phyloP scores from a whole-genome alignment of 2,329 filamentous ascomycete species.

The Helminthosporium solani region DNA sequence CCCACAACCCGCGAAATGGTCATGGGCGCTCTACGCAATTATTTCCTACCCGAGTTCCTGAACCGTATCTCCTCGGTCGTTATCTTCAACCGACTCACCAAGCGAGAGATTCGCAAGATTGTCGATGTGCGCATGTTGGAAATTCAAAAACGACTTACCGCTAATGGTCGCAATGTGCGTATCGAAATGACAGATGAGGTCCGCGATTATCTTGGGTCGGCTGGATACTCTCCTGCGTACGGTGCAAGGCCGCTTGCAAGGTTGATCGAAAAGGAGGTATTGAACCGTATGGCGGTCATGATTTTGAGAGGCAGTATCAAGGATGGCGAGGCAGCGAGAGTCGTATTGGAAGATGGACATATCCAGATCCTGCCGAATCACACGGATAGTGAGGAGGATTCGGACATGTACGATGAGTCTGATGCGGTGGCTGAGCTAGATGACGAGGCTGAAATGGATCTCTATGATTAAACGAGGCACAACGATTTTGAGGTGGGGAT shows the following conservation, averaged over 20 bases:
- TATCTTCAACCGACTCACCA: constrained; percentile 96
- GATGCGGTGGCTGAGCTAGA: constrained; percentile 71
- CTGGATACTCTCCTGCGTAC: constrained; percentile 93
- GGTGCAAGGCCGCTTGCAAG: constrained; percentile 85
- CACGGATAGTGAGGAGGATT: constrained; percentile 65
- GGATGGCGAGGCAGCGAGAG: constrained; percentile 80
- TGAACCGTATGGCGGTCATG: constrained; percentile 88
- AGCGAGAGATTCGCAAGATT: constrained; percentile 87
- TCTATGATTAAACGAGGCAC: constrained; percentile 64
- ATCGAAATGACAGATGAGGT: constrained; percentile 83
- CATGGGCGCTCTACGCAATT: constrained; percentile 86
- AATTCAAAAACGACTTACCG: constrained; percentile 85
- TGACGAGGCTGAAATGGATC: constrained; percentile 55
- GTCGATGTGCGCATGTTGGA: constrained; percentile 86
- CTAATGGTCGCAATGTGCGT: constrained; percentile 81
- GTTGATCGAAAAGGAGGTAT: constrained; percentile 94
- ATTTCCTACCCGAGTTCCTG: constrained; percentile 97
- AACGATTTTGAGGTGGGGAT: neutral
- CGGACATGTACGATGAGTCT: constrained; percentile 73
- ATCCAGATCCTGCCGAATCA: constrained; percentile 85
- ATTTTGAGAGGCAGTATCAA: constrained; percentile 81
- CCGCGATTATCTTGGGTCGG: constrained; percentile 87
- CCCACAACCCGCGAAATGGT: constrained; percentile 82
- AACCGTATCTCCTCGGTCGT: constrained; percentile 96
- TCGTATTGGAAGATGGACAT: constrained; percentile 76